Evolutionary conservation across 352 stramenopile genomes (phyloP).

Genomic region (Phytopythium aichiense): DNA sequence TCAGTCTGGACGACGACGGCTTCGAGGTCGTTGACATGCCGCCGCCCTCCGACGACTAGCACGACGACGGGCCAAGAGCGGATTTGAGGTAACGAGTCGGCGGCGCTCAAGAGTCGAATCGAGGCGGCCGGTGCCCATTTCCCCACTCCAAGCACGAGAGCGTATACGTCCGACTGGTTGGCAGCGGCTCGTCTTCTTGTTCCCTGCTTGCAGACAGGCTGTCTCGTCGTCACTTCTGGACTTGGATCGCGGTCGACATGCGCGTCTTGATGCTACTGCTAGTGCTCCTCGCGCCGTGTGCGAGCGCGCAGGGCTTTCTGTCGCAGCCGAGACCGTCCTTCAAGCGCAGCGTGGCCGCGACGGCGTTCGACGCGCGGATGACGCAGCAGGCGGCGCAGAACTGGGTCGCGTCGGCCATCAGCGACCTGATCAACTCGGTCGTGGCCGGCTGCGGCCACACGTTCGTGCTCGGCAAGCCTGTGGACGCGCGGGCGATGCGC

Average conservation of each 20-base stretch:
- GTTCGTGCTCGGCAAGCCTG: not conserved
- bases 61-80: not conserved
- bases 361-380: not conserved
- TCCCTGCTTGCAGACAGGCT: not conserved
- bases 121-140: not conserved
- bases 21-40: conserved; percentile 65
- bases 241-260: not conserved
- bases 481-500: conserved; percentile 12
- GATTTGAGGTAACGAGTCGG: not conserved
- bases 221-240: not conserved
- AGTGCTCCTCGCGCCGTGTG: not conserved
- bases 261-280: not conserved
- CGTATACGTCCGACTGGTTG: not conserved
- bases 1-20: conserved; percentile 75
- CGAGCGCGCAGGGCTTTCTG: conserved; percentile 13
- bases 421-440: conserved; percentile 14
- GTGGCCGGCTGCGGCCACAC: conserved; percentile 14
- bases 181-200: not conserved
- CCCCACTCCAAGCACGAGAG: not conserved
- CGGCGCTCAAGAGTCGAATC: not conserved
- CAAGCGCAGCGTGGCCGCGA: conserved; percentile 1
- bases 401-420: conserved; percentile 1
- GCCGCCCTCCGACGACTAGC: conserved; percentile 4
- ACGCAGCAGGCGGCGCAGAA: conserved; percentile 1
- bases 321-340: conserved; percentile 10